Evolutionary conservation across 2,329 filamentous ascomycete genomes (phyloP).

Genomic region (Trichocomaceae sp.): DNA sequence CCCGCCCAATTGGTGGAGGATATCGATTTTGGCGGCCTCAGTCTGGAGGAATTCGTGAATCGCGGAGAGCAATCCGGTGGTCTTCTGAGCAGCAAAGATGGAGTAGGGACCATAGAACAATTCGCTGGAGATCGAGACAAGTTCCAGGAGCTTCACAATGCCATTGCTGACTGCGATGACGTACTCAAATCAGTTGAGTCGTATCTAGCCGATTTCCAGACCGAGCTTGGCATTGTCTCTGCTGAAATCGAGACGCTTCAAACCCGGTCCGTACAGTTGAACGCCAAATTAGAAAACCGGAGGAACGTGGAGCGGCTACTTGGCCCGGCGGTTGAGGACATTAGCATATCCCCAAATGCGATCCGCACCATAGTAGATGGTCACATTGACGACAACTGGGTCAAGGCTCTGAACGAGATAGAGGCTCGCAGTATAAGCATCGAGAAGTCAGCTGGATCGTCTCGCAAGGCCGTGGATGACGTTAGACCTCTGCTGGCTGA

Average conservation of each 20-base stretch:
- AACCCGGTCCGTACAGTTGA: slow-evolving; percentile 74
- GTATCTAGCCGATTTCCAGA: slow-evolving; percentile 87
- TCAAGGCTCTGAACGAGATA: slow-evolving; percentile 73
- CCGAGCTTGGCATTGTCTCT: slow-evolving; percentile 85
- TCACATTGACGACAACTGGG: slow-evolving; percentile 81
- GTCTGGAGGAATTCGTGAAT: slow-evolving; percentile 63
- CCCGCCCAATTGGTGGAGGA: slow-evolving; percentile 51
- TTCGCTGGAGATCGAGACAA: slow-evolving; percentile 76
- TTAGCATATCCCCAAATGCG: slow-evolving; percentile 76
- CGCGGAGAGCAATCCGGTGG: slow-evolving; percentile 26
- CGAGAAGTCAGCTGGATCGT: slow-evolving; percentile 56
- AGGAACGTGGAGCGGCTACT: slow-evolving; percentile 82
- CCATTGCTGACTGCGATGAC: slow-evolving; percentile 84
- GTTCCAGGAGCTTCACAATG: slow-evolving; percentile 84
- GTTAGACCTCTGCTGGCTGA: slow-evolving; percentile 78
- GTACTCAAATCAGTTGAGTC: slow-evolving; percentile 88
- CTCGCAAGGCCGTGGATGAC: slow-evolving; percentile 72
- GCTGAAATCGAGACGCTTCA: slow-evolving; percentile 93
- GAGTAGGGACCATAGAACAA: slow-evolving; percentile 60
- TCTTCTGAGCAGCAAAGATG: slow-evolving; percentile 30
- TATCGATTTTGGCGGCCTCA: slow-evolving; percentile 72
- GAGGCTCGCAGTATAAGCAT: slow-evolving; percentile 70
- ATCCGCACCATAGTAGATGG: slow-evolving; percentile 84
- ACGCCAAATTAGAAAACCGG: slow-evolving; percentile 78
- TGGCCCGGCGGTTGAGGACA: slow-evolving; percentile 82